Conservation (phyloP, 768 basidiomycete species). For the Phylloporus arenicola region DNA sequence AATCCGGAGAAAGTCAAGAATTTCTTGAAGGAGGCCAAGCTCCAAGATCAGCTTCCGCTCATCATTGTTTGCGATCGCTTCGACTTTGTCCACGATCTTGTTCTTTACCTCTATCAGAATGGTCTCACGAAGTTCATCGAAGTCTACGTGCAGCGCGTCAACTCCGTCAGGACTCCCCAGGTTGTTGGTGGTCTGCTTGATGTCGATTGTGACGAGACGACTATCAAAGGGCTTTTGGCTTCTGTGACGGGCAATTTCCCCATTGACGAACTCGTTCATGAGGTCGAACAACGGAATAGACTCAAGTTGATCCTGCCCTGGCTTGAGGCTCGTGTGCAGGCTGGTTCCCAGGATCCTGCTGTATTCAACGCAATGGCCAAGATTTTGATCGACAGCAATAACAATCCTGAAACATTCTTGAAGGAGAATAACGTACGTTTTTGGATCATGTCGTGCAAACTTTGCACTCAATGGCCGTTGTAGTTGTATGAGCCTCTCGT, state of each 20-base stretch:
- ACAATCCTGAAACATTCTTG: constrained; percentile 94
- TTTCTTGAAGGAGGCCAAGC: constrained; percentile 98
- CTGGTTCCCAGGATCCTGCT: constrained; percentile 90
- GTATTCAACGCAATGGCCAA: constrained; percentile 98
- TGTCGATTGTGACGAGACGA: constrained; percentile 94
- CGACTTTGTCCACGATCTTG: constrained; percentile 98
- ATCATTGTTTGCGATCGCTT: constrained; percentile 99
- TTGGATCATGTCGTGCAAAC: background rate
- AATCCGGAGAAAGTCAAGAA: constrained; percentile 99
- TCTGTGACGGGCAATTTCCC: constrained; percentile 97
- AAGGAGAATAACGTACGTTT: constrained; percentile 93
- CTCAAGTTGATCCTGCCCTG: constrained; percentile 96
- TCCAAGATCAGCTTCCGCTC: constrained; percentile 92
- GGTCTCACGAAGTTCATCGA: constrained; percentile 96
- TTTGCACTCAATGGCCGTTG: constrained; percentile 8
- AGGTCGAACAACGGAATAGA: constrained; percentile 94
- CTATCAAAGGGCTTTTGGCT: constrained; percentile 89
- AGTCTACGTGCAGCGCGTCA: constrained; percentile 98
- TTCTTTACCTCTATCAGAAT: constrained; percentile 97
- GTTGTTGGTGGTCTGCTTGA: constrained; percentile 95
- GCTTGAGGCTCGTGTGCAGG: constrained; percentile 89
- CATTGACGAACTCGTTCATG: constrained; percentile 94
- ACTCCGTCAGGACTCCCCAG: constrained; percentile 94
- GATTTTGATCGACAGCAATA: constrained; percentile 98
- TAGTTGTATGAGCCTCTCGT: constrained; percentile 94